Conservation (phyloP, 495 filamentous ascomycete species). For the Neurospora sp. region DNA sequence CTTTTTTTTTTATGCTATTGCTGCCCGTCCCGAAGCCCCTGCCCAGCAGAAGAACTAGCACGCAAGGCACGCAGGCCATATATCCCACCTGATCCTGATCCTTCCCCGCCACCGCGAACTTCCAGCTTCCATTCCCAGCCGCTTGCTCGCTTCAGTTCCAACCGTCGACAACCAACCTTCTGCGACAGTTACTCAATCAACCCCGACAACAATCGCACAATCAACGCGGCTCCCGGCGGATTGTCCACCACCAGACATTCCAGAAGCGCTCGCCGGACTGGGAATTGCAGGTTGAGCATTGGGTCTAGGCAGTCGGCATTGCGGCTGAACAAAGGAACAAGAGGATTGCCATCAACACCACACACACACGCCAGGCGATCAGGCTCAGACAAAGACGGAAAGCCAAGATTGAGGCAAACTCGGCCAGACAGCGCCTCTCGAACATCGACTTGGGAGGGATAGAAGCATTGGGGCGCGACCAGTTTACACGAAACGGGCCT, state of each 20-base stretch:
- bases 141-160: not conserved
- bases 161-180: slow-evolving; percentile 7
- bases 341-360: not conserved
- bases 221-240: not conserved
- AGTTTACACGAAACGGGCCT: not conserved
- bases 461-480: not conserved
- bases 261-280: not conserved
- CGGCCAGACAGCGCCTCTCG: not conserved
- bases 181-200: slow-evolving; percentile 2
- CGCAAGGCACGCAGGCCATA: slow-evolving; percentile 13
- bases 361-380: not conserved
- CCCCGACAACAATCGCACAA: slow-evolving; percentile 3
- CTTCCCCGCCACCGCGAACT: slow-evolving; percentile 13
- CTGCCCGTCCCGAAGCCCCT: not conserved
- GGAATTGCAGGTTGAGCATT: not conserved
- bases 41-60: not conserved
- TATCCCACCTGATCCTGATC: slow-evolving; percentile 10
- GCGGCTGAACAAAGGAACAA: not conserved
- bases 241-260: not conserved
- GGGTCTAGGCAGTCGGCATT: not conserved
- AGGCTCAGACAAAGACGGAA: not conserved
- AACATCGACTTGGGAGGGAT: not conserved
- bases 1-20: not conserved
- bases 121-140: not conserved
- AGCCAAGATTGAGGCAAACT: not conserved